A percentile compares a stretch with the other conserved stretches of the same genome.
Conservation (phyloP, 495 filamentous ascomycete species). For the Aspergillus carlsbadensis region DNA sequence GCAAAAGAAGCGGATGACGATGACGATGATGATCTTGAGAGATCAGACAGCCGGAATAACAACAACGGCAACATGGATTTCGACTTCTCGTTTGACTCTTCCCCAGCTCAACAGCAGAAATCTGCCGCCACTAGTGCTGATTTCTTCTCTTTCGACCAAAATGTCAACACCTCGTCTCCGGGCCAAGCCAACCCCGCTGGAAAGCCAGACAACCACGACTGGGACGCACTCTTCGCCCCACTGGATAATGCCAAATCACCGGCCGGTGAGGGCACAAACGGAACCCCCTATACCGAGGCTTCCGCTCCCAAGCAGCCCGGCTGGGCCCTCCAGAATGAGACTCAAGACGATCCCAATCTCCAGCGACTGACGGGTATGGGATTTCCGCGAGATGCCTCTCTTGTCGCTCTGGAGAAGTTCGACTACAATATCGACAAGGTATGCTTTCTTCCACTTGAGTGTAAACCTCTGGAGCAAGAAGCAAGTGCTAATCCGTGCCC, state of each 20-base stretch:
- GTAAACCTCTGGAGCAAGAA: background rate
- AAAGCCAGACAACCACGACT: constrained; percentile 62
- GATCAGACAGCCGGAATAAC: constrained; percentile 37
- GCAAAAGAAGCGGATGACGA: constrained; percentile 81
- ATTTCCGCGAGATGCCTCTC: constrained; percentile 74
- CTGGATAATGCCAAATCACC: constrained; percentile 57
- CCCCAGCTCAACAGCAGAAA: constrained; percentile 31
- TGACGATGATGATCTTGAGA: constrained; percentile 45
- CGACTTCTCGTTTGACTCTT: constrained; percentile 62
- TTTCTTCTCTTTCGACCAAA: constrained; percentile 49
- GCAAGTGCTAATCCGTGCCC: constrained; percentile 2
- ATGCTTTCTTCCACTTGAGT: constrained; percentile 32
- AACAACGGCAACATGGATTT: constrained; percentile 62
- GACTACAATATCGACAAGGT: constrained; percentile 97
- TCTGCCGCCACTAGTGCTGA: constrained; percentile 28
- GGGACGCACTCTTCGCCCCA: constrained; percentile 91
- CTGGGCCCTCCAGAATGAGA: constrained; percentile 69
- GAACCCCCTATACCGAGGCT: constrained; percentile 9
- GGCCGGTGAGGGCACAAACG: constrained; percentile 27
- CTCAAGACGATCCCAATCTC: constrained; percentile 87
- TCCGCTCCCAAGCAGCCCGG: constrained; percentile 48
- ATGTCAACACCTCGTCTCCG: constrained; percentile 47
- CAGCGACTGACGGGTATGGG: constrained; percentile 92
- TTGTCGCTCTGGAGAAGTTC: constrained; percentile 85
- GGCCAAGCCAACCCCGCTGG: constrained; percentile 27